phyloP scores from a whole-genome alignment of 192 early-diverging fungal species.

The Coemansia sp. region DNA sequence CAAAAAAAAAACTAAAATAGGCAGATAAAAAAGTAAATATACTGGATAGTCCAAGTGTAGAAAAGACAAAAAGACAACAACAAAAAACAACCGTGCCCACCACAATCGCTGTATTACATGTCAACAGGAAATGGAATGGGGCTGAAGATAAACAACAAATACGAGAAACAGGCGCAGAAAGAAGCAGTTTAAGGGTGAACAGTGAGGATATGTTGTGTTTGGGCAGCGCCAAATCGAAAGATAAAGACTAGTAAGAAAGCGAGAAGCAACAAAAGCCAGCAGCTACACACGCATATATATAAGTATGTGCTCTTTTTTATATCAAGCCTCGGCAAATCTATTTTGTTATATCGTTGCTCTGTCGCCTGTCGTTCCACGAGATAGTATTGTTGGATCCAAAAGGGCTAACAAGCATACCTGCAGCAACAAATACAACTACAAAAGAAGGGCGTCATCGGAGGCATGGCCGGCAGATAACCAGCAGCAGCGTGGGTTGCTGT shows the following conservation, averaged over 20 bases:
- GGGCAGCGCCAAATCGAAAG: background rate
- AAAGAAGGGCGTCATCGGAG: background rate
- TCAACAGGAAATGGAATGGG: slow-evolving; percentile 1
- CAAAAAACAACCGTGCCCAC: slow-evolving; percentile 5
- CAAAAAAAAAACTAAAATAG: background rate
- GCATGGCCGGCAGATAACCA: background rate
- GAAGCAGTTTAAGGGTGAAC: background rate
- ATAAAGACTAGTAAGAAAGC: background rate
- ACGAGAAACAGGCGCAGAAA: background rate
- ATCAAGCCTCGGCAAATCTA: background rate
- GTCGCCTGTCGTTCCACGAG: too few relatives aligned
- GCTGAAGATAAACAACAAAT: background rate
- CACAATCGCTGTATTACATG: background rate
- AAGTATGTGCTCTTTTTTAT: background rate
- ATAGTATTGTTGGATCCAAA: too few relatives aligned
- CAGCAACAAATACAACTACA: background rate
- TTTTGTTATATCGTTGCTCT: background rate
- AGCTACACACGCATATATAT: too few relatives aligned
- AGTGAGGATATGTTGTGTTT: background rate
- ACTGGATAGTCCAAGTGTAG: background rate
- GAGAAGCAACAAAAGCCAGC: background rate
- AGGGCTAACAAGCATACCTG: background rate
- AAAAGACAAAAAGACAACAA: background rate
- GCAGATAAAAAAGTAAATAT: background rate
- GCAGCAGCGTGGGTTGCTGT: background rate